Base-by-base conservation (phyloP, 805 yeast species). In the Saccharomycopsis lassenensis region DNA sequence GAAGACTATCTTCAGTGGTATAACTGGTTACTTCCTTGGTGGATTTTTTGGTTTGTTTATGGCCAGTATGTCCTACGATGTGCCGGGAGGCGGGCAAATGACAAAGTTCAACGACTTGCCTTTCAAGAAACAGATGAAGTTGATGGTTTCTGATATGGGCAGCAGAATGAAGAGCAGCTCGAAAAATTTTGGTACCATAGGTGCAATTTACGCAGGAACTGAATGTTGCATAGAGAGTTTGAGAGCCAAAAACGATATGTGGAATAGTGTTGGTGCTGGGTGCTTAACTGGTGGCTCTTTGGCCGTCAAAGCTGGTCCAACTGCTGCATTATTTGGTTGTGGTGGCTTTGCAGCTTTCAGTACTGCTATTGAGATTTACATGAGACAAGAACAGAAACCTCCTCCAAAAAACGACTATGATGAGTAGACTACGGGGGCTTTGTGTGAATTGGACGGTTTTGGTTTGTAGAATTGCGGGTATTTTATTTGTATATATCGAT, bases 321-420 rank as follows among this genome's bases (percentile, higher is more conserved):
- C 78, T 49, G 93, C 94, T 20, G 91, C 95, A 0, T 49, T 76
- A 18, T 55, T 87, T 40, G 98, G 98, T 1, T 91, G 97, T 65
- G 95, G 93, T 19, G 98, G 96, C 6, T 91, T 91, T 62, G 96
- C 97, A 2, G 94, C 91, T 5, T 91, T 91, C 56, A 79, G 94
- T 38, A 77, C 85, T 3, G 94, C 94, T 5, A 61, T 87, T 41
- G 95, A 87, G 54, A 55, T 81, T 46, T 87, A 87, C 50, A 69
- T 87, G 79, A 71, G 87, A 48, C 74, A 82, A 48, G 96, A 86
- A 47, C 69, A 77, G 52, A 76, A 77, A 3, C 70, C 71, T 32
- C 96, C 97, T 17, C 96, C 97, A 14, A 54, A 65, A 31, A 78
- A 82, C 52, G 97, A 91, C 60, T 91, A 86, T 58, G 93, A 86